These are phyloP conservation scores for Eucalyptus brandiana DNA, from an alignment of 345 rosid species.

Conservation along the genomic window DNA sequence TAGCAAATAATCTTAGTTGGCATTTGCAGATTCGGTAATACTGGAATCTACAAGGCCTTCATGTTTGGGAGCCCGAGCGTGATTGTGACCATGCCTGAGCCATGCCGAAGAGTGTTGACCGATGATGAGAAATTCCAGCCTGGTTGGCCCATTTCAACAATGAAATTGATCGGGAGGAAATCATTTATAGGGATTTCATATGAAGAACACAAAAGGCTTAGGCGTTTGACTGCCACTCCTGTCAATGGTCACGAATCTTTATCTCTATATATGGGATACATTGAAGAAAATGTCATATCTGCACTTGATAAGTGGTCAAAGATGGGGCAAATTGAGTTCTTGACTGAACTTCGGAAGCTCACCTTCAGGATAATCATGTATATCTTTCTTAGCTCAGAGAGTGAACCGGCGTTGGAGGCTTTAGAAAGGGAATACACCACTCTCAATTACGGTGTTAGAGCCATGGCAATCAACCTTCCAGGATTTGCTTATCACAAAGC, in stretches of 20 bases:
- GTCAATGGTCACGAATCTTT: slow-evolving; percentile 80
- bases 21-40: slow-evolving; percentile 40
- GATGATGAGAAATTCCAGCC: slow-evolving; percentile 70
- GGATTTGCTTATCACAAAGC: slow-evolving; percentile 83
- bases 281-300: slow-evolving; percentile 44
- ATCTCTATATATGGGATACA: slow-evolving; percentile 41
- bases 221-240: slow-evolving; percentile 65
- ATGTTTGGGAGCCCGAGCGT: slow-evolving; percentile 84
- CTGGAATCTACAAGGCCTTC: slow-evolving; percentile 65
- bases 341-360: slow-evolving; percentile 62
- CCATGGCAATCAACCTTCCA: slow-evolving; percentile 81
- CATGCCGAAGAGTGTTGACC: slow-evolving; percentile 41
- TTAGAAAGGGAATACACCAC: slow-evolving; percentile 63
- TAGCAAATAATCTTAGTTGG: background rate
- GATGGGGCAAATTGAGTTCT: slow-evolving; percentile 54
- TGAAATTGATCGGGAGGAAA: slow-evolving; percentile 62
- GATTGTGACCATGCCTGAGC: slow-evolving; percentile 62
- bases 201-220: slow-evolving; percentile 83
- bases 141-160: slow-evolving; percentile 72
- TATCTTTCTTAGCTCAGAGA: slow-evolving; percentile 68
- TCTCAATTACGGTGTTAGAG: slow-evolving; percentile 74
- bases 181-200: slow-evolving; percentile 59
- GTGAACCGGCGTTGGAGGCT: slow-evolving; percentile 47
- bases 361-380: slow-evolving; percentile 74
- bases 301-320: slow-evolving; percentile 55